A percentile compares a stretch with the other conserved stretches of the same genome.
Evolutionary conservation across 1,284 basidiomycete species (phyloP).

Genomic region (Trichosporon asahii): DNA sequence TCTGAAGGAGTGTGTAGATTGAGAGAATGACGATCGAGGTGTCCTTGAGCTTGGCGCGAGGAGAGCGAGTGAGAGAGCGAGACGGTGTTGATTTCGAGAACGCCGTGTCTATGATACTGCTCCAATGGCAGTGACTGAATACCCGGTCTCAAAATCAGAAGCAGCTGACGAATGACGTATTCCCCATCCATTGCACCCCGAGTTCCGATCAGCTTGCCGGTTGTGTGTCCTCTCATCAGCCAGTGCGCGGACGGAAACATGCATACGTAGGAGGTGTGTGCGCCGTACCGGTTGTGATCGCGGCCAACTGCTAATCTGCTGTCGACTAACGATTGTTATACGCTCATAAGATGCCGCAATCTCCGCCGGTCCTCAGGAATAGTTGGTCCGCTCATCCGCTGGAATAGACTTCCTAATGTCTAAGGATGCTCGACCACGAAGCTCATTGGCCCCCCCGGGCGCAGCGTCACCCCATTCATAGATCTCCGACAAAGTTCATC

Average conservation of each 20-base stretch:
- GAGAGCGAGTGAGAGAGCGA: not conserved
- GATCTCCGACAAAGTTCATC: not conserved
- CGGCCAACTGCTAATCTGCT: not conserved
- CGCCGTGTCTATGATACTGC: not conserved
- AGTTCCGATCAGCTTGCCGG: not conserved
- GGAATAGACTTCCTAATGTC: no score
- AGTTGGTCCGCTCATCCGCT: not conserved
- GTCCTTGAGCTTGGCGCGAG: not conserved
- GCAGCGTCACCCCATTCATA: no score
- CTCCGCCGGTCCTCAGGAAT: not conserved
- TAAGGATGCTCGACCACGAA: not conserved
- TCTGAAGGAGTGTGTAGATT: not conserved
- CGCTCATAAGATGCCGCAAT: not conserved
- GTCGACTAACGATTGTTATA: not conserved
- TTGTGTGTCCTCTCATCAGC: not conserved
- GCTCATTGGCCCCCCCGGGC: no score
- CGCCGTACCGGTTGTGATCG: not conserved
- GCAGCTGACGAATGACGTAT: conserved; percentile 9
- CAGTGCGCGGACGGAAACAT: not conserved
- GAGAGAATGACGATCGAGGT: not conserved
- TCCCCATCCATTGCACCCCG: not conserved
- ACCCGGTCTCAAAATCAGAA: conserved; percentile 2
- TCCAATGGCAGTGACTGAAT: not conserved
- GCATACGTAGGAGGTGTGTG: not conserved
- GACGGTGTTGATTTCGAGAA: not conserved